These are phyloP conservation scores for Populus hybrid DNA, from an alignment of 441 rosid genomes.

Conservation along the genomic window DNA sequence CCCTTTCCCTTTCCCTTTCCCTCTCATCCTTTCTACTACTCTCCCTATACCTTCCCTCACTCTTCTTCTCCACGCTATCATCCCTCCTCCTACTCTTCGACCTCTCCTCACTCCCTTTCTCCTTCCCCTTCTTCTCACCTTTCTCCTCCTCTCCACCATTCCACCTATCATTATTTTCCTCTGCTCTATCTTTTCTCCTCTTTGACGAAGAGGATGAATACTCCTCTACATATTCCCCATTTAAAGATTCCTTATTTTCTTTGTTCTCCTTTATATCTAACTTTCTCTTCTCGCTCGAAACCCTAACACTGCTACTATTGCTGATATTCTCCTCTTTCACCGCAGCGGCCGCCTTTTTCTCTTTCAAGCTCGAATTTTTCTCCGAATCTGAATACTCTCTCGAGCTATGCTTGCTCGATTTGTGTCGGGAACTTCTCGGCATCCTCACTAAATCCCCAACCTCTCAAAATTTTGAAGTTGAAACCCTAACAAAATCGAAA, in stretches of 20 bases:
- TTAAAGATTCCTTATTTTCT: conserved; percentile 38
- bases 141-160: conserved; percentile 62
- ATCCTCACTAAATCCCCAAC: conserved; percentile 35
- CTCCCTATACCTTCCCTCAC: conserved; percentile 69
- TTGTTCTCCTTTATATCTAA: conserved; percentile 45
- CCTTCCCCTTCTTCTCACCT: conserved; percentile 38
- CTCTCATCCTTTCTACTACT: conserved; percentile 67
- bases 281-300: conserved; percentile 63
- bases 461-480: conserved; percentile 16
- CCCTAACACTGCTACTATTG: conserved; percentile 35
- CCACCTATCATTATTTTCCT: conserved; percentile 71
- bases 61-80: conserved; percentile 45
- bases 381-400: conserved; percentile 90
- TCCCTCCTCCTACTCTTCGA: conserved; percentile 69
- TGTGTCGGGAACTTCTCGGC: conserved; percentile 93
- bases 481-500: conserved; percentile 9
- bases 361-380: conserved; percentile 64
- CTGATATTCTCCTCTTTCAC: conserved; percentile 43
- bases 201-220: conserved; percentile 49
- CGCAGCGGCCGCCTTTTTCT: conserved; percentile 33
- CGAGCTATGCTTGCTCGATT: conserved; percentile 84
- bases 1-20: conserved; percentile 50
- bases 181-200: conserved; percentile 62
- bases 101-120: conserved; percentile 31
- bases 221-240: conserved; percentile 60